Percentiles rank a stretch among this genome's conserved stretches.
Conservation (phyloP, 257 asterid genomes). For the Galeopsis tetrahit region DNA sequence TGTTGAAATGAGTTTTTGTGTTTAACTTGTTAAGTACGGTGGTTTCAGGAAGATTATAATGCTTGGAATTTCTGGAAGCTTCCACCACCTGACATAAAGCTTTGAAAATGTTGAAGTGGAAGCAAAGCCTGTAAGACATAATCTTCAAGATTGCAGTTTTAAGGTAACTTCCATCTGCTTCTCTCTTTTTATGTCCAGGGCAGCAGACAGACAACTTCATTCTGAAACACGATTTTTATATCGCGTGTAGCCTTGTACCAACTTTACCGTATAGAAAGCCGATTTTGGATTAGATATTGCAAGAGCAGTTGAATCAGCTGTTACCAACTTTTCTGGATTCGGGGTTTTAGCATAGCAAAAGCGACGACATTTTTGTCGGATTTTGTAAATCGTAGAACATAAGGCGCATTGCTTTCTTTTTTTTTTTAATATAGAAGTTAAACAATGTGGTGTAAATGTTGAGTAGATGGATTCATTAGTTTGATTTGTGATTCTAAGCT, state of each 20-base stretch:
- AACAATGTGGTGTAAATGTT: conserved; percentile 29
- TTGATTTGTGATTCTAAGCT: background rate
- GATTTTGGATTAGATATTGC: no score
- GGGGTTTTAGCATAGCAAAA: background rate
- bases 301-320: no score
- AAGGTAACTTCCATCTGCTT: conserved; percentile 37
- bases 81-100: conserved; percentile 53
- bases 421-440: conserved; percentile 20
- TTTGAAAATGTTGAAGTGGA: conserved; percentile 29
- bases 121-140: conserved; percentile 8
- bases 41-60: conserved; percentile 86
- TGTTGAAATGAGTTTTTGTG: no score
- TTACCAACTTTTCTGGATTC: conserved; percentile 11
- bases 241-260: conserved; percentile 18
- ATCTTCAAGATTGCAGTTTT: background rate
- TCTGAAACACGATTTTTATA: conserved; percentile 11
- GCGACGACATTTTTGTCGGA: background rate
- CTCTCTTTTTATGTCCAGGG: conserved; percentile 26
- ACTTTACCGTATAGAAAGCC: background rate
- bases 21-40: conserved; percentile 17
- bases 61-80: conserved; percentile 90
- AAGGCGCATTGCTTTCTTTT: background rate
- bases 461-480: conserved; percentile 9
- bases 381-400: conserved; percentile 31
- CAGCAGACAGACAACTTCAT: conserved; percentile 22